Evolutionary conservation across 2,329 filamentous ascomycete genomes (phyloP), one percentile per base, ranked within the genome.

Genomic region (Beauveria pseudobassiana): DNA sequence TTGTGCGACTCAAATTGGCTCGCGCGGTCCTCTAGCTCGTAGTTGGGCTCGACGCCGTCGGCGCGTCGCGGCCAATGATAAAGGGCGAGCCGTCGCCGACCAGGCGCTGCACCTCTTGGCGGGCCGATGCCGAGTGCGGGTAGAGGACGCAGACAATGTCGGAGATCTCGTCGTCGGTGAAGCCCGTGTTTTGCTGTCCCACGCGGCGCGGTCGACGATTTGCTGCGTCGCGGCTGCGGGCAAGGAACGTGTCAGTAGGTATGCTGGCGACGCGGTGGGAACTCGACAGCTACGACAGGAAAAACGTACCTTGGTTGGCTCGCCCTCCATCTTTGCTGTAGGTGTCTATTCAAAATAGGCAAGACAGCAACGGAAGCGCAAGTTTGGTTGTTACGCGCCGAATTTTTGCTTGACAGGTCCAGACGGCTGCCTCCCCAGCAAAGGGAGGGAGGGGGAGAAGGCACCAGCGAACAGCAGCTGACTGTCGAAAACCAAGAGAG

Each of bases 61-160:
- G 78, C 28, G 78, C 76, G 57, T 80, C 76, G 62, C 75, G 74
- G n/a, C 77, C 77, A 22, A 82, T 76, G 63, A 82, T 78, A 66
- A 82, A 77, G 28, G 76, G 78, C 42, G 77, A 79, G 64, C 76
- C 74, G 63, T 81, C 76, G 51, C 69, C 64, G 62, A 80, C 81
- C 38, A 85, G 76, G 5, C 76, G 73, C 64, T 75, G 72, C n/a
- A 93, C 86, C 67, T 93, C 89, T 65, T 80, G 78, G 65, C 88
- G 87, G 22, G 93, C 91, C 24, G 84, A 82, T 45, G 85, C 80
- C 2, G 91, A 90, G 66, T 85, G 85, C 12, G 93, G 93, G 67
- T 96, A 87, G 30, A 98, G 82, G 62, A 97, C 86, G 75, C 92
- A 96, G 66, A 96, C 85, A 67, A 97, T 91, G 75, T 97, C 93